Conservation (phyloP, 305 asterid genomes). For the Solanum hybrid region DNA sequence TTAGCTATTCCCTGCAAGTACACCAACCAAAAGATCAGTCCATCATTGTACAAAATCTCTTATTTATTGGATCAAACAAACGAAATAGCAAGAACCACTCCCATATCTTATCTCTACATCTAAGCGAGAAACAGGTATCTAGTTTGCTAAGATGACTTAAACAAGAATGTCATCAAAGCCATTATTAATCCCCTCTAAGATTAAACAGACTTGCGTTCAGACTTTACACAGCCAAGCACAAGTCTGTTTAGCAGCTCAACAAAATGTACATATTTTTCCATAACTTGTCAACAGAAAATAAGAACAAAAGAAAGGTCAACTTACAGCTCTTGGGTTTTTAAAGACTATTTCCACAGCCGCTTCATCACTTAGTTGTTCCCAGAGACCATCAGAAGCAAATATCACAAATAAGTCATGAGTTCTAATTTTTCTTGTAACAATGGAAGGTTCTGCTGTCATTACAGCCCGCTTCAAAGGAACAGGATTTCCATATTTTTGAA, state of each 20-base stretch:
- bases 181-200: not conserved
- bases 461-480: conserved; percentile 77
- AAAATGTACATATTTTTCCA: not conserved
- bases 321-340: conserved; percentile 74
- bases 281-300: not conserved
- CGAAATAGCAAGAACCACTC: not conserved
- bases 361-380: conserved; percentile 89
- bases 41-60: not conserved
- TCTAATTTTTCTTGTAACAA: conserved; percentile 58
- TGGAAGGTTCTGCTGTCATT: conserved; percentile 84
- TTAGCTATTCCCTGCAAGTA: conserved; percentile 85
- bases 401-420: conserved; percentile 74
- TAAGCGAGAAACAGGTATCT: not conserved
- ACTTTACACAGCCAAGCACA: not conserved
- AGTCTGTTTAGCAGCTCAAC: not conserved
- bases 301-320: conserved; percentile 13
- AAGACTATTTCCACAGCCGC: conserved; percentile 76
- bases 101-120: not conserved
- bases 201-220: not conserved
- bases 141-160: not conserved
- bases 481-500: conserved; percentile 45
- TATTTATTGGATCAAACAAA: not conserved
- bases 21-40: not conserved
- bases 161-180: not conserved
- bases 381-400: conserved; percentile 96